These are phyloP conservation scores for Xylaria bambusicola DNA, from an alignment of 495 filamentous ascomycete species.

Conservation along the genomic window DNA sequence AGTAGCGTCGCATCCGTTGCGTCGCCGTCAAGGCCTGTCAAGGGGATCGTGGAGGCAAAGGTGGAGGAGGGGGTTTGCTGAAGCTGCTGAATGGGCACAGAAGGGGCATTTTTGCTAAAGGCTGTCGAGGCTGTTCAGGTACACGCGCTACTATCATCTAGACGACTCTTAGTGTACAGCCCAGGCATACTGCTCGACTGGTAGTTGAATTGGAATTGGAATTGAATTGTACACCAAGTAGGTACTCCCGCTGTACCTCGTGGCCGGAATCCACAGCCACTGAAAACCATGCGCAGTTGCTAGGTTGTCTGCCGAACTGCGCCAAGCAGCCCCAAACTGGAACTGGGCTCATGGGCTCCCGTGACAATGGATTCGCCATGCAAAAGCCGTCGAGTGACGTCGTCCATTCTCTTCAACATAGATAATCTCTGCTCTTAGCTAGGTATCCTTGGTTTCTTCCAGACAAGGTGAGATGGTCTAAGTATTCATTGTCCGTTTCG, in stretches of 20 bases:
- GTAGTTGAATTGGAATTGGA: too few species aligned
- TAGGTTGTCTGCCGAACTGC: background rate
- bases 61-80: too few species aligned
- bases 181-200: background rate
- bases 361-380: background rate
- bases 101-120: background rate
- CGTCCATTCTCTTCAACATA: background rate
- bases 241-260: too few species aligned
- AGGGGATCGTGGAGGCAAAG: too few species aligned
- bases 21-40: background rate
- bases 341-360: background rate
- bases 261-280: background rate
- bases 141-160: background rate
- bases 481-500: too few species aligned
- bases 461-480: too few species aligned
- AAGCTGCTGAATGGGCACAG: too few species aligned
- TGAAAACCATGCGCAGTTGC: background rate
- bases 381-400: conserved; percentile 8
- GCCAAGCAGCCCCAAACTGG: too few species aligned
- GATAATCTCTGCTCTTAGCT: too few species aligned
- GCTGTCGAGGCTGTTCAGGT: background rate
- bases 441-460: too few species aligned
- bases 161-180: background rate
- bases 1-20: background rate
- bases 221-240: too few species aligned